Base-by-base conservation (phyloP, 257 asterid species). In the Solanum clarkiae region DNA sequence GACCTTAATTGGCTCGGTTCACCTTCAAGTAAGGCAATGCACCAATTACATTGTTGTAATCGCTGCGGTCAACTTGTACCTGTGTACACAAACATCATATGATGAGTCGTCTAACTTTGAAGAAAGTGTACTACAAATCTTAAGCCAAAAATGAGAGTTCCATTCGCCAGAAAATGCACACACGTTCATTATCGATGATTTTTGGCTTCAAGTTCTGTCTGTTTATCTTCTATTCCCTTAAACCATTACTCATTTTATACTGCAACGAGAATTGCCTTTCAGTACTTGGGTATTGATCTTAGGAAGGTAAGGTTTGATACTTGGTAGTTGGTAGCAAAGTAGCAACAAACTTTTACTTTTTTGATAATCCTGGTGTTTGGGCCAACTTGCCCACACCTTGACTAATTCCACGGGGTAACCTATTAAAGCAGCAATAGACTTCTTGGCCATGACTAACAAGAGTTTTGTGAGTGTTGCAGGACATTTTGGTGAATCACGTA, bases 21-120 rank as follows among this genome's bases (percentile, higher is more conserved):
- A 94, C 98, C 90, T 96, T 95, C 93, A 96, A 86, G 71, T 96
- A 96, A 10, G 99, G 99, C 92, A 96, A 91, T 44, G 98, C 98
- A 45, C 99, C 98, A 2, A 95, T 90, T 81, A 96, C 98, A 29
- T 96, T 96, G 94, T 93, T 84, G 86, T 95, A 96, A 92, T 96
- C 99, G 20, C 98, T 88, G 51, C 98, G 95, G 84, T 95, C 92
- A 79, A 96, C 98, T 95, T 95, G 99, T 36, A 94, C 88, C 99
- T 96, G 92, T 74, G 49, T 24, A 20, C 74, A 32, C 45, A 54
- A 85, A 63, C 47, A 79, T 79, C 26, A 26, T 17, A 16, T 26
- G 24, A 53, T 79, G 65, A 79, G 82, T 10, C 49, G 53, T 79
- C 26, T 8, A 53, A 15, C 26, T 29, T 77, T 16, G 26, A 79